Evolutionary conservation across 805 yeast genomes (phyloP), one percentile per base, ranked within the genome.

Genomic region (Scheffersomyces coipomensis): DNA sequence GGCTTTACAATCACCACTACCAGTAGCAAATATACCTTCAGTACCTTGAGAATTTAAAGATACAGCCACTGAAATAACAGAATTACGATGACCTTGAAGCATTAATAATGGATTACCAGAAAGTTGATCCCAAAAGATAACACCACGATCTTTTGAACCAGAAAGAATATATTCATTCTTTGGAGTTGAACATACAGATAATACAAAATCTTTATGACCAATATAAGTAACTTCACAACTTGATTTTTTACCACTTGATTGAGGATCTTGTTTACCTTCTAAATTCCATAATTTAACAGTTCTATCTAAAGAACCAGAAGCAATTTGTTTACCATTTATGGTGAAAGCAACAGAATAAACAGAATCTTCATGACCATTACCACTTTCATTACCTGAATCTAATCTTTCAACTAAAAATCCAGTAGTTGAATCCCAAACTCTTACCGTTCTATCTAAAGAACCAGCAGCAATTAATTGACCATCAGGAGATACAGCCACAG

Each of bases 141-240:
- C 97, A 38, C 97, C 97, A 55, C 97, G 83, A 71, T 91, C 99
- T 64, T 91, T 91, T 23, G 97, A 88, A 38, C 98, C 98, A 1
- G 96, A 86, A 41, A 91, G 73, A 40, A 91, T 85, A 72, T 88
- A 91, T 60, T 88, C 85, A 54, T 86, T 87, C 62, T 88, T 91
- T 34, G 96, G 96, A 2, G 97, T 88, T 21, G 95, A 82, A 53
- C 97, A 91, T 19, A 91, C 97, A 33, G 93, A 82, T 45, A 93
- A 75, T 17, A 91, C 98, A 63, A 90, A 91, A 70, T 93, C 98
- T 67, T 87, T 88, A 71, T 91, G 99, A 27, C 98, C 99, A 38
- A 85, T 83, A 59, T 89, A 89, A 3, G 99, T 90, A 32, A 87
- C 91, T 58, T 87, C 95, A 66, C 97, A 90, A 33, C 84, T 79